phyloP scores from a whole-genome alignment of 2,329 filamentous ascomycete genomes.

The Claviceps monticola region DNA sequence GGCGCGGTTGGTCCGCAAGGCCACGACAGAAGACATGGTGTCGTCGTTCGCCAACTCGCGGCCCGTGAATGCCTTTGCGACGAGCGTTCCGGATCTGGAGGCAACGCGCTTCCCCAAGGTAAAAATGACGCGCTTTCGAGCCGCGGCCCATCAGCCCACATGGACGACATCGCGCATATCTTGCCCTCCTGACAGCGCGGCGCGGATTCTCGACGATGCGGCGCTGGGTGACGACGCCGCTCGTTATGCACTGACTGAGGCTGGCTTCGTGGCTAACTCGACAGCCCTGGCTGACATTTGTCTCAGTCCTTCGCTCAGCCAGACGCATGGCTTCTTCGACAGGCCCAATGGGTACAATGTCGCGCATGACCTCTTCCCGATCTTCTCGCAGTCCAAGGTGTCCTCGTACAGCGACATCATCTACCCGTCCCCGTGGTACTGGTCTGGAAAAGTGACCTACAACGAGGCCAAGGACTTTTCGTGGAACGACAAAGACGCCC shows the following conservation, averaged over 20 bases:
- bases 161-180: slow-evolving; percentile 88
- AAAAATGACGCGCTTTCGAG: slow-evolving; percentile 73
- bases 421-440: slow-evolving; percentile 96
- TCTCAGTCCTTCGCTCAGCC: slow-evolving; percentile 65
- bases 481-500: slow-evolving; percentile 64
- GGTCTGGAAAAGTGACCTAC: slow-evolving; percentile 75
- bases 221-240: slow-evolving; percentile 55
- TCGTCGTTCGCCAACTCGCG: slow-evolving; percentile 55
- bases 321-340: slow-evolving; percentile 83
- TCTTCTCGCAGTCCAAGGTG: slow-evolving; percentile 93
- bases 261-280: slow-evolving; percentile 79
- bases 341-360: slow-evolving; percentile 73
- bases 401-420: slow-evolving; percentile 84
- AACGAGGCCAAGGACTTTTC: slow-evolving; percentile 50
- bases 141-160: slow-evolving; percentile 74
- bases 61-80: slow-evolving; percentile 22
- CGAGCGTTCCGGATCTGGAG: slow-evolving; percentile 14
- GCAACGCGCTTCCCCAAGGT: slow-evolving; percentile 64
- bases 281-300: slow-evolving; percentile 89
- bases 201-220: slow-evolving; percentile 51
- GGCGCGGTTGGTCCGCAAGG: slow-evolving; percentile 51
- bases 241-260: slow-evolving; percentile 54
- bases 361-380: slow-evolving; percentile 74
- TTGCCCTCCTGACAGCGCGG: slow-evolving; percentile 66
- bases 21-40: slow-evolving; percentile 51